phyloP scores from a whole-genome alignment of 805 yeast species.

The Barnettozyma vustinii region DNA sequence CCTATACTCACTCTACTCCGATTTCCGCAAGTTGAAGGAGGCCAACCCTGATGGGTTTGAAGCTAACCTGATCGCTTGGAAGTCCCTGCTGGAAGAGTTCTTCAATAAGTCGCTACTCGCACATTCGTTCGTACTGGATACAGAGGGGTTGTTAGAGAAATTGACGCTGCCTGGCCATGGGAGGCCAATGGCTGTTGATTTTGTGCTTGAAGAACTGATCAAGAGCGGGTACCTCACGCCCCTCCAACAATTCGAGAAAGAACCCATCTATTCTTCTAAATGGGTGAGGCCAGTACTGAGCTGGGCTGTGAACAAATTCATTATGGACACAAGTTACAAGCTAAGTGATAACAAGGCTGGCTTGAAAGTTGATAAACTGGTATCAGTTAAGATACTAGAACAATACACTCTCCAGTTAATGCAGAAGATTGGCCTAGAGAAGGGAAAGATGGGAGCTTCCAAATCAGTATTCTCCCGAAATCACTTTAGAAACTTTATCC shows the following conservation, averaged over 20 bases:
- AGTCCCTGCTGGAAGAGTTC: constrained; percentile 22
- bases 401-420: constrained; percentile 9
- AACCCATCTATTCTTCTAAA: constrained; percentile 17
- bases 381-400: constrained; percentile 18
- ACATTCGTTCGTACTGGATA: constrained; percentile 21
- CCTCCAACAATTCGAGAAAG: constrained; percentile 18
- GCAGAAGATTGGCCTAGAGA: background rate
- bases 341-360: constrained; percentile 13
- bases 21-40: constrained; percentile 31
- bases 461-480: constrained; percentile 12
- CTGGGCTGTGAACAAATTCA: constrained; percentile 21
- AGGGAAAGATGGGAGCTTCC: background rate
- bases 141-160: constrained; percentile 23
- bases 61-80: constrained; percentile 37
- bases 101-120: constrained; percentile 10
- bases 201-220: constrained; percentile 30
- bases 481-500: constrained; percentile 11
- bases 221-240: constrained; percentile 27
- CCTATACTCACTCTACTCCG: constrained; percentile 34
- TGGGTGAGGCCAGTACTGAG: constrained; percentile 22
- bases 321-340: constrained; percentile 22
- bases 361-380: constrained; percentile 17
- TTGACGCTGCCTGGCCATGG: constrained; percentile 28
- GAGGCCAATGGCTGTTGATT: constrained; percentile 31
- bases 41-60: constrained; percentile 36